Base-by-base conservation (phyloP, 2,329 filamentous ascomycete genomes). In the Cryphonectria naterciae region DNA sequence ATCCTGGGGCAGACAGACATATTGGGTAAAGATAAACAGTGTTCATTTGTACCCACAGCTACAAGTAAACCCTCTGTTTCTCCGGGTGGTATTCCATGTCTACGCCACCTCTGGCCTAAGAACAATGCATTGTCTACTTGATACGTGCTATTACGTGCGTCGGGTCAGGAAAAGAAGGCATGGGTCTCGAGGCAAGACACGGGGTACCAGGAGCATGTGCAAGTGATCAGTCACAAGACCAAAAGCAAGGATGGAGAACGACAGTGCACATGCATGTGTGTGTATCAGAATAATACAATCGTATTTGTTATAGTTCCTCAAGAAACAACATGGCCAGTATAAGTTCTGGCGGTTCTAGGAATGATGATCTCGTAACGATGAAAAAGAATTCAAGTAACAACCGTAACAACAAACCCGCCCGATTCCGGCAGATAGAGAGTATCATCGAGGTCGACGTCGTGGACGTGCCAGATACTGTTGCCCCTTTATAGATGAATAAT, bases 401-500 rank as follows among this genome's bases (percentile, higher is more conserved):
- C 10, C 10, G 19, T 35, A 1, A 32, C 17, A 32, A 6, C 25
- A 25, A 32, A 56, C 15, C 54, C 25, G 13, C 7, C 25, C 8
- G 15, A 8, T 19, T 13, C 37, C 39, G 37, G 61, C 13, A 39
- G 15, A 41, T 7, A 37, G 2, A 62, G 4, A 46, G 61, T 64
- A 39, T 28, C 41, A 46, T 64, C 41, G 1, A 64, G n/a, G 61
- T 25, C 61, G 13, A 64, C 61, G 39, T 41, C 25, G 37, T 28
- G 13, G 41, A 43, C 37, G 39, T 39, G 64, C 28, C 64, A n/a
- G 64, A 43, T 66, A 66, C 64, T 66, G 28, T n/a, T 66, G 46
- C 8, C 43, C 64, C 46, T 15, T 25, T 54, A 37, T 66, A 37
- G 22, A 25, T 49, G 17, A n/a, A n/a, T 17, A 17, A 39, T 2